A percentile compares a stretch with the other conserved stretches of the same genome.
phyloP scores from a whole-genome alignment of 2,329 filamentous ascomycete genomes.

The Pseudogymnoascus sp. region DNA sequence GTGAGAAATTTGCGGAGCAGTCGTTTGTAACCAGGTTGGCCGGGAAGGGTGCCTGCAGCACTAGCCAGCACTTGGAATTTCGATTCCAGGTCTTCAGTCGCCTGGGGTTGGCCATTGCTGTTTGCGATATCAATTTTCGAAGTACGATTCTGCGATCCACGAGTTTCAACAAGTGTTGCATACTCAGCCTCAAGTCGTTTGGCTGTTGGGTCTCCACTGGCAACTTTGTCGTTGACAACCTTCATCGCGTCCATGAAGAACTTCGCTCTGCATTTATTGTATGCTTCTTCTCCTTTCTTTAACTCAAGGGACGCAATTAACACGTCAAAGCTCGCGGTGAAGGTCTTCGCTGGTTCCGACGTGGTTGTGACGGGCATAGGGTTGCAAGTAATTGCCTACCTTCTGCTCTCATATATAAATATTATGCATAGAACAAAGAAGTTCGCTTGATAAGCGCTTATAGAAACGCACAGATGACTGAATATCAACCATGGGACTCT shows the following conservation, averaged over 20 bases:
- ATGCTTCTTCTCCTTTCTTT: not conserved
- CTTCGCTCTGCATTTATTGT: not conserved
- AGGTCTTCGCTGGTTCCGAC: not conserved
- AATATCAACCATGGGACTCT: not conserved
- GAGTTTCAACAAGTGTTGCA: not conserved
- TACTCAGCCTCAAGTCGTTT: not conserved
- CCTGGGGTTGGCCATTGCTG: not conserved
- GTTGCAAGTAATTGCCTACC: not conserved
- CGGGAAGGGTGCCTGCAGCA: not conserved
- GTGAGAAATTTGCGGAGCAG: not conserved
- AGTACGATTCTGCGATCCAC: not conserved
- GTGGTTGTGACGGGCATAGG: not conserved
- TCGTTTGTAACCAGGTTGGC: not conserved
- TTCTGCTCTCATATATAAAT: not conserved
- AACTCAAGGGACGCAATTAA: not conserved
- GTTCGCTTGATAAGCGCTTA: not conserved
- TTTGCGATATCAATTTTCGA: not conserved
- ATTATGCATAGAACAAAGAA: not conserved
- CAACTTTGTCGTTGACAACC: not conserved
- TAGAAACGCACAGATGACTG: not conserved
- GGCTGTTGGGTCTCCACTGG: not conserved
- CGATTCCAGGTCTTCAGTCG: not conserved
- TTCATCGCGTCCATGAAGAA: conserved; percentile 7
- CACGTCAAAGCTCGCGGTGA: not conserved
- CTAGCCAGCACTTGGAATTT: not conserved